Base-by-base conservation (phyloP, 2,329 filamentous ascomycete species). In the Aschersonia sp. region DNA sequence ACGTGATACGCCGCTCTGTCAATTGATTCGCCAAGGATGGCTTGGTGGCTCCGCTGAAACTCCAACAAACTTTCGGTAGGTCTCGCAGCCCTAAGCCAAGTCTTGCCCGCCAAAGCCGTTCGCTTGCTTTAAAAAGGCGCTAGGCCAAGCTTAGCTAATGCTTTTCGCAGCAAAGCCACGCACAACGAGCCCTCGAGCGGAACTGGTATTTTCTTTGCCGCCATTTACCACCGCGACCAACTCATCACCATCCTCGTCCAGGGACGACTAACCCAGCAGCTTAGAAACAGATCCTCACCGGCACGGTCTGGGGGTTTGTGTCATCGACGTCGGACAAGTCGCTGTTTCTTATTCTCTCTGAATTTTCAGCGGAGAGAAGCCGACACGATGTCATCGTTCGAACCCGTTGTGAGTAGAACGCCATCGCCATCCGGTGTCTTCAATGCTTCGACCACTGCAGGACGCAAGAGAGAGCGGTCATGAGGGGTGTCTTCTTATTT, bases 351-450 rank as follows among this genome's bases (percentile, higher is more conserved):
- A 55, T 47, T 53, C 53, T 58, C 58, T 57, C 53, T 52, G 56
- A 2, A 4, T 5, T 42, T 42, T 3, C 40, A 9, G 4, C 20
- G 58, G 51, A 56, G 54, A 53, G 52, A 58, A 58, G 55, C 40
- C 9, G 61, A 60, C 58, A 65, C 63, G 66, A 82, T 82, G 78
- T 82, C 78, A 64, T 51, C 50, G 47, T 82, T 83, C 71, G 80
- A 83, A 74, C 67, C 71, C 69, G 78, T 81, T 74, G 80, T 83
- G 72, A 82, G 79, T 82, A 62, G 48, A 46, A 47, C 45, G 44
- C 41, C 31, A 45, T 43, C 44, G 20, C 20, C 20, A 20, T 20
- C 20, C 20, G 20, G 20, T 20, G 20, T 20, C 20, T 20, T 20
- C 20, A 20, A 20, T 20, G 20, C 20, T 20, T 20, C 20, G 20